Conservation (phyloP, 2,329 filamentous ascomycete species). For the Aureobasidium sp. region DNA sequence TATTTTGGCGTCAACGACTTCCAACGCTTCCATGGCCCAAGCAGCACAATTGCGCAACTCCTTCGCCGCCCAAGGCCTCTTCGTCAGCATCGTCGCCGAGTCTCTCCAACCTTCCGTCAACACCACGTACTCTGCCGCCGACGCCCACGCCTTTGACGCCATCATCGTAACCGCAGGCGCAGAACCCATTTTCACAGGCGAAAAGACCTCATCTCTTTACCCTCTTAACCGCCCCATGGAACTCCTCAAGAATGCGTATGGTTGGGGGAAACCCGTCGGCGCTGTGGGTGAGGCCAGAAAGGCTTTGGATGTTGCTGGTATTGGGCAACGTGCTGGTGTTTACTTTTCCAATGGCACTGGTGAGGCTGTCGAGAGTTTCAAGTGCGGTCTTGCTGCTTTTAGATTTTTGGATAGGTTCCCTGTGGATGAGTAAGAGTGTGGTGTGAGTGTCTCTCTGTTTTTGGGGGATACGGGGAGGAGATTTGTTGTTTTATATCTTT, state of each 20-base stretch:
- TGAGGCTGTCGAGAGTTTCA: background rate
- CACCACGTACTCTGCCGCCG: conserved; percentile 66
- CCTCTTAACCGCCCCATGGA: conserved; percentile 65
- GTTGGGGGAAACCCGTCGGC: conserved; percentile 67
- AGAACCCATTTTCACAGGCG: conserved; percentile 44
- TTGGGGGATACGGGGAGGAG: no score
- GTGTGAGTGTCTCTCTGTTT: no score
- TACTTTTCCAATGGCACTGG: conserved; percentile 20
- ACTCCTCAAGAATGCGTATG: conserved; percentile 69
- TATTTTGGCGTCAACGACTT: conserved; percentile 47
- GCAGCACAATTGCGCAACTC: conserved; percentile 44
- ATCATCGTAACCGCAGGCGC: conserved; percentile 63
- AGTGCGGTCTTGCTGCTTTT: conserved; percentile 51
- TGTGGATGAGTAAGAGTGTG: conserved; percentile 36
- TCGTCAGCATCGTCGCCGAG: conserved; percentile 56
- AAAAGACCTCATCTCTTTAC: conserved; percentile 52
- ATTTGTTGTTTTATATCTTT: no score
- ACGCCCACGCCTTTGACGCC: conserved; percentile 55
- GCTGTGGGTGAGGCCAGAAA: conserved; percentile 47
- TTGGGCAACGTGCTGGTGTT: background rate
- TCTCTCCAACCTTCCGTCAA: conserved; percentile 48
- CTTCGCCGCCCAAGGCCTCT: conserved; percentile 47
- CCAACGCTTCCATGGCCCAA: conserved; percentile 40
- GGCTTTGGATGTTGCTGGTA: background rate
- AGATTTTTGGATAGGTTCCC: conserved; percentile 61